Conservation (phyloP, 1,139 yeast genomes). For the Pneumocystis wakefieldiae region DNA sequence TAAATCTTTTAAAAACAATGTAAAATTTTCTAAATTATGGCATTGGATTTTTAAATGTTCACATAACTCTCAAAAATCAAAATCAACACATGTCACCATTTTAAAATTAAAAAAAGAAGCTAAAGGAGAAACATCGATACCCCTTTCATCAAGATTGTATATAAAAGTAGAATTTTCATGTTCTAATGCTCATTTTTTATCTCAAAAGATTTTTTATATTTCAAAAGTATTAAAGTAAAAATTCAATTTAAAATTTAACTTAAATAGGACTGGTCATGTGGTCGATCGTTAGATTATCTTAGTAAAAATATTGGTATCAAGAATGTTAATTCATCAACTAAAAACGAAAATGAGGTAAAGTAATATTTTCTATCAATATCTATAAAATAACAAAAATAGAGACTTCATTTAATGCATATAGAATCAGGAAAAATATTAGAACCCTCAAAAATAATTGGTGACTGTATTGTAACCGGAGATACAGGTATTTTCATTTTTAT, state of each 20-base stretch:
- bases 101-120: neutral
- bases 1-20: too few species aligned
- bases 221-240: too few species aligned
- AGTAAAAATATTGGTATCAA: neutral
- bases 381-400: too few species aligned
- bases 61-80: neutral
- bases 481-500: neutral
- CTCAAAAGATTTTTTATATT: neutral
- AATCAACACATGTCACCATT: neutral
- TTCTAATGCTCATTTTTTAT: too few species aligned
- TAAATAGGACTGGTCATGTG: too few species aligned
- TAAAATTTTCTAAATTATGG: too few species aligned
- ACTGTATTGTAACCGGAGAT: neutral
- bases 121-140: neutral
- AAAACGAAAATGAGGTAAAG: neutral
- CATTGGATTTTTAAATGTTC: too few species aligned
- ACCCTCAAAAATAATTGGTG: neutral
- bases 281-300: neutral
- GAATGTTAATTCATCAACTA: neutral
- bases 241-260: too few species aligned
- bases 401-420: neutral
- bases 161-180: too few species aligned
- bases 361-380: neutral
- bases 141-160: neutral
- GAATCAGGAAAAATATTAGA: too few species aligned